Evolutionary conservation across 768 basidiomycete genomes (phyloP), one percentile per base, ranked within the genome.

Genomic region (Mycena leptocephala): DNA sequence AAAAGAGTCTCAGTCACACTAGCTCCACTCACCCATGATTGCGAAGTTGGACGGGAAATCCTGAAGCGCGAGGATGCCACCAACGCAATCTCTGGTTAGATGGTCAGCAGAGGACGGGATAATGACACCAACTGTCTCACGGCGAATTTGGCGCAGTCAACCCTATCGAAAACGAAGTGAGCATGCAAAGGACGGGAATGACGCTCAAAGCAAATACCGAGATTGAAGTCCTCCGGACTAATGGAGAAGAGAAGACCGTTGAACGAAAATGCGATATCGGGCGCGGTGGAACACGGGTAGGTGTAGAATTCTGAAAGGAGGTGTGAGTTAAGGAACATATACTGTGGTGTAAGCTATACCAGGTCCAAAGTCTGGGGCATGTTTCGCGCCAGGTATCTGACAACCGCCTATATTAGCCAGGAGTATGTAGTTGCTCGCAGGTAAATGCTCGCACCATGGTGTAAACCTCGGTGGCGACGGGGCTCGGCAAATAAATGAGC

Each of bases 401-500:
- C 33, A 28, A 35, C 28, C 20, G 37, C n/a, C 28, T 30, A 16
- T 5, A 13, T 24, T 11, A 37, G 46, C 37, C 24, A 64, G 33
- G 53, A 61, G 8, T 14, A n/a, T n/a, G n/a, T n/a, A 70, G 22
- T 46, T n/a, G 10, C 13, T n/a, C 10, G 18, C 8, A 6, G 13
- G 41, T 1, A n/a, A 37, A 35, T 9, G 1, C 3, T 33, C 85
- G 63, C 32, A 90, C 91, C 78, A 81, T 77, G 2, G 77, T 67
- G 81, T 94, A 94, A 72, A 94, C 87, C 11, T 82, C 76, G 3
- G 80, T 64, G 7, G 88, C 90, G 33, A 90, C 75, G 0, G 79
- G 59, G 46, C 83, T 80, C 1, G 92, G 91, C 8, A 93, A 73
- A 81, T 94, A 94, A 72, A 94, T 90, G 32, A 93, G 84, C 33